phyloP scores from a whole-genome alignment of 2,329 filamentous ascomycete genomes.

The Epichloe bromicola region DNA sequence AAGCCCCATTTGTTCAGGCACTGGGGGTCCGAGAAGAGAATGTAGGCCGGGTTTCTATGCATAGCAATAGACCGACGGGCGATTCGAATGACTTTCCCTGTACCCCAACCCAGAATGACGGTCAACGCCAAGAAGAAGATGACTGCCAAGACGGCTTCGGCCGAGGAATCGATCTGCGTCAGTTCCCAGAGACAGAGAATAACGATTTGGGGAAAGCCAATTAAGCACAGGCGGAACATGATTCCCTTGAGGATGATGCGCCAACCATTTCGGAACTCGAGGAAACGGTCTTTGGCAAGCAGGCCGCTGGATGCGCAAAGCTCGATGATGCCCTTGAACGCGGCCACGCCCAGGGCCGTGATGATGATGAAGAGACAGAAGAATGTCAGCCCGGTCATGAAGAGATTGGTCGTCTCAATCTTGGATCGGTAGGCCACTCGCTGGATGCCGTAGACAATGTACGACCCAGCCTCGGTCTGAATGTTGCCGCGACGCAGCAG shows the following conservation, averaged over 20 bases:
- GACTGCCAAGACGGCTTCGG: constrained; percentile 74
- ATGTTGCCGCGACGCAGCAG: constrained; percentile 35
- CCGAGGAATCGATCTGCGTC: constrained; percentile 69
- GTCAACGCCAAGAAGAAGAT: constrained; percentile 75
- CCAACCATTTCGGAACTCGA: constrained; percentile 90
- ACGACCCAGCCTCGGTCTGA: constrained; percentile 37
- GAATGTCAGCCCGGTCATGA: constrained; percentile 80
- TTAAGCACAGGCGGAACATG: constrained; percentile 75
- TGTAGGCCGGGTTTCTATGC: constrained; percentile 77
- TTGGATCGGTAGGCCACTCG: constrained; percentile 73
- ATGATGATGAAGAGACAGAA: constrained; percentile 72
- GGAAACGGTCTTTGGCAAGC: constrained; percentile 75
- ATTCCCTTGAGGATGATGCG: constrained; percentile 84
- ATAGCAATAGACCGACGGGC: constrained; percentile 55
- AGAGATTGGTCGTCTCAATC: constrained; percentile 84
- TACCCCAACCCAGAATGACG: constrained; percentile 67
- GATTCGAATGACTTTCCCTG: constrained; percentile 76
- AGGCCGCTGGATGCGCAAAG: constrained; percentile 56
- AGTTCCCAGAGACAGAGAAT: constrained; percentile 90
- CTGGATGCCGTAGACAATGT: constrained; percentile 65
- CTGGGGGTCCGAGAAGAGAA: constrained; percentile 78
- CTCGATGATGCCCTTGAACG: constrained; percentile 74
- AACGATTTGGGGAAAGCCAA: constrained; percentile 81
- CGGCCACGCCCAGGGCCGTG: constrained; percentile 55
- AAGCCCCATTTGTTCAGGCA: constrained; percentile 96